phyloP scores from a whole-genome alignment of 2,329 filamentous ascomycete species.

The Atkinsonella hypoxylon region DNA sequence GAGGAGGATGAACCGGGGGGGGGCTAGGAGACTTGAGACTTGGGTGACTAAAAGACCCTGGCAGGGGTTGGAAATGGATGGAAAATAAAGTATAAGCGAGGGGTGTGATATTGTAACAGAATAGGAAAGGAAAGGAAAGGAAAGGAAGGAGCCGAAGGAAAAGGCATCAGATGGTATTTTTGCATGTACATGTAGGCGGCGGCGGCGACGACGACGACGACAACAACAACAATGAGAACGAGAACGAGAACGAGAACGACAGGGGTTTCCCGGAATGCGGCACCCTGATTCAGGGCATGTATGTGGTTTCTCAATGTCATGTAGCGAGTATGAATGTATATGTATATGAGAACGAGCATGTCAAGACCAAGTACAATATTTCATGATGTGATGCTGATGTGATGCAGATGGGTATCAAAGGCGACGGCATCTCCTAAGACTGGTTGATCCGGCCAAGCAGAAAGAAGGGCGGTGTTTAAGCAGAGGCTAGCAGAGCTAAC shows the following conservation, averaged over 20 bases:
- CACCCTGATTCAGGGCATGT: background rate
- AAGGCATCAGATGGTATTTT: no score
- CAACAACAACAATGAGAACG: background rate
- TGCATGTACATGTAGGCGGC: no score
- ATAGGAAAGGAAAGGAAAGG: no score
- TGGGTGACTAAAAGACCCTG: background rate
- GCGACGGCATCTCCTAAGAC: background rate
- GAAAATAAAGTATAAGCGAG: background rate
- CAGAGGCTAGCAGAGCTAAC: background rate
- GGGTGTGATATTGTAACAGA: no score
- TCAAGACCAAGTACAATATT: no score
- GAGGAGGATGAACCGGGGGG: conserved; percentile 1
- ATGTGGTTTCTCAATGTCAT: background rate
- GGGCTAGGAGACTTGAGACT: background rate
- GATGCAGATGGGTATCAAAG: background rate
- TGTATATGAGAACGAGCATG: no score
- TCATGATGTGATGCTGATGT: background rate
- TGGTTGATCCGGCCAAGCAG: conserved; percentile 1
- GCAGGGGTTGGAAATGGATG: background rate
- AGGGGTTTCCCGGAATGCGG: conserved; percentile 4
- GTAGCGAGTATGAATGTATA: background rate
- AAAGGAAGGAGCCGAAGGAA: no score
- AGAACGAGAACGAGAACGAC: background rate
- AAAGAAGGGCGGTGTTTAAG: background rate
- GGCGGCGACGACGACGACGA: no score